Evolutionary conservation across 306 rosid species (phyloP), one percentile per base, ranked within the genome.

Genomic region (Dalbergia cultrata): DNA sequence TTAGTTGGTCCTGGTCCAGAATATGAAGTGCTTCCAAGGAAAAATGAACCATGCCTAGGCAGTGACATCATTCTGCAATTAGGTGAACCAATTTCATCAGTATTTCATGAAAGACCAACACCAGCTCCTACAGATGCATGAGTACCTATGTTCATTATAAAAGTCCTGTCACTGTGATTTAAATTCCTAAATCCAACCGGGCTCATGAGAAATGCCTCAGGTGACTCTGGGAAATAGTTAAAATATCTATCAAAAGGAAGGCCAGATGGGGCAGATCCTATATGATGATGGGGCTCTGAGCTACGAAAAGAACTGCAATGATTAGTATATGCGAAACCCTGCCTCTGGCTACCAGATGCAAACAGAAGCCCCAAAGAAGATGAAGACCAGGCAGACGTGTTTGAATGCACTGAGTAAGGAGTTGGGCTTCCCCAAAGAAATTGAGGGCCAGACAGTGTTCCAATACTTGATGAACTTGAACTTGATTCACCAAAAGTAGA

Each of bases 391-490:
- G 92, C 90, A 83, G 94, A 83, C 73, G 95, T 88, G 75, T 77
- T 92, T 52, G 89, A 75, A 65, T 37, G 90, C 67, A 88, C 94
- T 0, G 93, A 53, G 68, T 88, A 92, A 45, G 92, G 92, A 80
- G 91, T 87, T 9, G 97, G 92, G 76, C 92, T 92, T 79, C 98
- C 98, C 98, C 98, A 94, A 44, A 92, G 98, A 88, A 94, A 94
- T 85, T 94, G 97, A 62, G 93, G 95, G 85, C 97, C 97, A 57
- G 97, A 88, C 76, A 94, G 75, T 16, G 97, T 94, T 64, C 97
- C 98, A 69, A 92, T 80, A 66, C 89, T 84, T 41, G 97, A 86
- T 75, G 92, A 82, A 87, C 79, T 87, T 49, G 92, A 88, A 62
- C 64, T 88, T 44, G 88, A 70, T 45, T 88, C 96, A 1, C 90